Percentiles rank a stretch among this genome's conserved stretches.
These are phyloP conservation scores for Mimosa bimucronata DNA, from an alignment of 306 rosid species.

Conservation along the genomic window DNA sequence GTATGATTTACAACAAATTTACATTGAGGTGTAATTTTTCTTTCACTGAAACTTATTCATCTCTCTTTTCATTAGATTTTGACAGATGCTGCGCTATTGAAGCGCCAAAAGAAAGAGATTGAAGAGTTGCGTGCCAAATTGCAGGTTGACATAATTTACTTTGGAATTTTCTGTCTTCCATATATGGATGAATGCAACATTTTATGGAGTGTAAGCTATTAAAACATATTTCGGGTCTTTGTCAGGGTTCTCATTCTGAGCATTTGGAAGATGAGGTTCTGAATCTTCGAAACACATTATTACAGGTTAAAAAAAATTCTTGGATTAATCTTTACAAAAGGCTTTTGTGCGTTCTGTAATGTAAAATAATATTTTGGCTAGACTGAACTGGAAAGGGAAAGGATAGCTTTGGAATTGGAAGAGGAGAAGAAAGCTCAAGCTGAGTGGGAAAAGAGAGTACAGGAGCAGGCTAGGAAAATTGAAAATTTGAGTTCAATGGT, in stretches of 20 bases:
- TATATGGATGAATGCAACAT: constrained; percentile 4
- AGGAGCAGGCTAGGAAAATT: constrained; percentile 89
- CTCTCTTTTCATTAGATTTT: constrained; percentile 63
- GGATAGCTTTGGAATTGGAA: constrained; percentile 94
- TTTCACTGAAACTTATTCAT: constrained; percentile 27
- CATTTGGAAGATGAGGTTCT: constrained; percentile 82
- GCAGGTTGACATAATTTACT: constrained; percentile 60
- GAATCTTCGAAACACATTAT: constrained; percentile 82
- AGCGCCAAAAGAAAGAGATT: constrained; percentile 95
- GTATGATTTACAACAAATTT: constrained; percentile 35
- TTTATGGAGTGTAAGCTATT: constrained; percentile 21
- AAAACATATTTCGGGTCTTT: constrained; percentile 26
- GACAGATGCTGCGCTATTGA: constrained; percentile 97
- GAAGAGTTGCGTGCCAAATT: constrained; percentile 91
- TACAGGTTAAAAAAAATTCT: constrained; percentile 61
- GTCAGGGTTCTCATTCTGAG: constrained; percentile 95
- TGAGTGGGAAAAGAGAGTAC: constrained; percentile 85
- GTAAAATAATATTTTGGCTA: constrained; percentile 40
- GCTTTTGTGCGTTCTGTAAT: constrained; percentile 35
- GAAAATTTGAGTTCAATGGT: constrained; percentile 94
- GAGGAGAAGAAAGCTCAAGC: constrained; percentile 92
- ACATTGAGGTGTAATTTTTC: constrained; percentile 18
- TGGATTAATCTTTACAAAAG: constrained; percentile 30
- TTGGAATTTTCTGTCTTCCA: background rate
- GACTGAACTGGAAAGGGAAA: constrained; percentile 95